A percentile compares a stretch with the other conserved stretches of the same genome.
phyloP scores from a whole-genome alignment of 2,329 filamentous ascomycete genomes.

The Pseudogymnoascus verrucosus region DNA sequence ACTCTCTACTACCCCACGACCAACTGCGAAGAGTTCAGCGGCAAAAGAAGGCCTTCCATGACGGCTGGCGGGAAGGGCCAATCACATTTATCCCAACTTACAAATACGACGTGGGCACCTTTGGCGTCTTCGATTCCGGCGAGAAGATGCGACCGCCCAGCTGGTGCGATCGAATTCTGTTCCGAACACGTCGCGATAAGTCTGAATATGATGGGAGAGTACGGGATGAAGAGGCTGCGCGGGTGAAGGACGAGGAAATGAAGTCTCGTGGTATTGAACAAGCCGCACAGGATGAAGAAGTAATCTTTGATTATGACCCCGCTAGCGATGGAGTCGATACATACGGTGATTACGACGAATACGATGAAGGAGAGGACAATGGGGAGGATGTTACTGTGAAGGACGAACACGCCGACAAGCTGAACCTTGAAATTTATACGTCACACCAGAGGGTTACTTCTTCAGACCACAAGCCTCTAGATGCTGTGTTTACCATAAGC shows the following conservation, averaged over 20 bases:
- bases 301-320: constrained; percentile 86
- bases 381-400: constrained; percentile 45
- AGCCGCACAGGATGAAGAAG: constrained; percentile 66
- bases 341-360: constrained; percentile 40
- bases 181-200: constrained; percentile 65
- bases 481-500: constrained; percentile 72
- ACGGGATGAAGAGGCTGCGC: constrained; percentile 57
- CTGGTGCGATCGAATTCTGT: constrained; percentile 95
- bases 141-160: constrained; percentile 89
- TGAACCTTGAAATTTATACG: constrained; percentile 60
- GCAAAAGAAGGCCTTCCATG: constrained; percentile 71
- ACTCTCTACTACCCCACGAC: constrained; percentile 82
- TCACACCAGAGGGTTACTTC: constrained; percentile 86
- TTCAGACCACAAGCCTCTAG: constrained; percentile 90
- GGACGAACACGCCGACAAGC: constrained; percentile 47
- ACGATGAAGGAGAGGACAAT: constrained; percentile 32
- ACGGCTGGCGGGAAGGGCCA: constrained; percentile 84
- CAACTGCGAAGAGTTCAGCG: constrained; percentile 71
- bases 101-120: constrained; percentile 94
- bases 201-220: constrained; percentile 55
- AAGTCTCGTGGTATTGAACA: constrained; percentile 67
- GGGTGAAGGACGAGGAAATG: constrained; percentile 76
- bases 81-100: constrained; percentile 91
- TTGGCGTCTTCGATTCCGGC: constrained; percentile 87
- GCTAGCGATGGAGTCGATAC: constrained; percentile 61